Base-by-base conservation (phyloP, 805 yeast species). In the Lipomyces mesembrius region DNA sequence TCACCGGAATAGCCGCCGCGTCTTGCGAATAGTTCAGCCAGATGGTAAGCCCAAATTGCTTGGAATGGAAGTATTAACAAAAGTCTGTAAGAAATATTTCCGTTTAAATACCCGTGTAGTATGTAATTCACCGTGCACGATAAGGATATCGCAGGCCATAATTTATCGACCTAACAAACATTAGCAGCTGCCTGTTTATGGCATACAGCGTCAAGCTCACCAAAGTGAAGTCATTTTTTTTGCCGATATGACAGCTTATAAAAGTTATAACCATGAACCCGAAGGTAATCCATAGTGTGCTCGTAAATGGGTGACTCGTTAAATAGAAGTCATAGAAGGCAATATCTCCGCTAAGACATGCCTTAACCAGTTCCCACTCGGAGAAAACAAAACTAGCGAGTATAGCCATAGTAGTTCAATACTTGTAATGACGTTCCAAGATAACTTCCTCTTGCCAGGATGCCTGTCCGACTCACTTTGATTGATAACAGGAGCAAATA, bases 1-100 rank as follows among this genome's bases (percentile, higher is more conserved):
- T 61, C 63, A 20, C 63, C 65, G 51, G 54, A 32, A 57, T 57
- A 62, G 2, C 66, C 71, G 20, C 68, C 71, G 20, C 67, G 57
- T 20, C 64, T 60, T 6, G 57, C 53, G 37, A 59, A 67, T 25
- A 52, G 57, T 34, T 54, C 60, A 25, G 58, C 57, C n/a, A 64
- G 57, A 14, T 65, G 71, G 27, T 39, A 54, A 17, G 59, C 17
- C 68, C 71, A 67, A n/a, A 63, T 20, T 7, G 34, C 20, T 27
- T 59, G 66, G 60, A 57, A 57, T 27, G 52, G 52, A 20, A 43
- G 52, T 32, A 58, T 49, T 12, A 22, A 29, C 22, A 43, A n/a
- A 25, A 62, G 46, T 17, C 60, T 37, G 7, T 37, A 25, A 8
- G 56, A 54, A 12, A 57, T 29, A 29, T n/a, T 37, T 27, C 49